phyloP scores from a whole-genome alignment of 2,329 filamentous ascomycete genomes.

The Curvularia sp. region DNA sequence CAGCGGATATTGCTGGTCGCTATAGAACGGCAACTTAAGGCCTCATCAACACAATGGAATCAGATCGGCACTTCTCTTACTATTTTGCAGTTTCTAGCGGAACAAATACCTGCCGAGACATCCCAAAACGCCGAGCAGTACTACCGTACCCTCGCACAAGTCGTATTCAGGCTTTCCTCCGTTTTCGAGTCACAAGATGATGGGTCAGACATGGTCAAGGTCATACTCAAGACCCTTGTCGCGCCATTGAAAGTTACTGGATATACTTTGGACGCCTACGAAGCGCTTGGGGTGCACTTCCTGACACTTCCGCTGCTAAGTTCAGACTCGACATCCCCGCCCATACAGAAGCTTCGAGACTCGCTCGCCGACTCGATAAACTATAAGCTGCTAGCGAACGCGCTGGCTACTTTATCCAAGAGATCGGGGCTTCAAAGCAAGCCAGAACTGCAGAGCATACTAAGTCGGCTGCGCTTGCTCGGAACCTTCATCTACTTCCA shows the following conservation, averaged over 20 bases:
- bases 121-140: slow-evolving; percentile 42
- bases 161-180: slow-evolving; percentile 27
- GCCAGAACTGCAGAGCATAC: slow-evolving; percentile 43
- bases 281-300: slow-evolving; percentile 53
- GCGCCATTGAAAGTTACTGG: slow-evolving; percentile 46
- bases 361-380: slow-evolving; percentile 58
- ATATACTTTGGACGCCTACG: slow-evolving; percentile 49
- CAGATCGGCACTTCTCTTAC: slow-evolving; percentile 24
- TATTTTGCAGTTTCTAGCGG: slow-evolving; percentile 41
- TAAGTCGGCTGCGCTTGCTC: slow-evolving; percentile 63
- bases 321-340: slow-evolving; percentile 32
- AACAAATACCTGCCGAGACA: slow-evolving; percentile 46
- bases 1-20: slow-evolving; percentile 50
- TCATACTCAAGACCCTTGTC: slow-evolving; percentile 34
- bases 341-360: slow-evolving; percentile 39
- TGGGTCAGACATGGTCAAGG: slow-evolving; percentile 16
- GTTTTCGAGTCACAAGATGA: slow-evolving; percentile 7
- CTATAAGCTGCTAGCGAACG: slow-evolving; percentile 55
- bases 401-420: slow-evolving; percentile 43
- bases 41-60: slow-evolving; percentile 18
- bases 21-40: slow-evolving; percentile 36
- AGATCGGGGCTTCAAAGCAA: slow-evolving; percentile 36
- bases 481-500: slow-evolving; percentile 67
- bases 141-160: slow-evolving; percentile 42
- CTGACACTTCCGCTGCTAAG: slow-evolving; percentile 52